phyloP scores from a whole-genome alignment of 768 basidiomycete species.

The Hypholoma fasciculare region DNA sequence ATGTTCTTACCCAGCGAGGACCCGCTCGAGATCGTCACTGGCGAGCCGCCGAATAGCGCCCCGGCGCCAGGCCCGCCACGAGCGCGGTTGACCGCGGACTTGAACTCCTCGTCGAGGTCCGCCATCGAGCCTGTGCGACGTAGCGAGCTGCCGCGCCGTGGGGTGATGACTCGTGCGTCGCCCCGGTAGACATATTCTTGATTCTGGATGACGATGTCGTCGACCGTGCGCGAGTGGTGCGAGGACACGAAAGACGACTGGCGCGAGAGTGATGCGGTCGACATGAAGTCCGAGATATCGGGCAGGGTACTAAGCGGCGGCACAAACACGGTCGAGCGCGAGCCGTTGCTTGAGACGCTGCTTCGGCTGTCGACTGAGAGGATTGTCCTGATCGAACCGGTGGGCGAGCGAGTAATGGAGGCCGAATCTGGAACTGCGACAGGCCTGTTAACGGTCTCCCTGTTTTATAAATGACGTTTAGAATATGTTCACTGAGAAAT shows the following conservation, averaged over 20 bases:
- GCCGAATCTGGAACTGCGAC: conserved; percentile 44
- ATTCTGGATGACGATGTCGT: conserved; percentile 69
- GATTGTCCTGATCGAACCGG: conserved; percentile 69
- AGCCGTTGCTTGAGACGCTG: conserved; percentile 50
- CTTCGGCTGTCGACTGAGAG: conserved; percentile 49
- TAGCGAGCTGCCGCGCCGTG: conserved; percentile 45
- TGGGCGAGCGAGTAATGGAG: conserved; percentile 50
- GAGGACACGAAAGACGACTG: conserved; percentile 45
- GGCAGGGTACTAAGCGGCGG: conserved; percentile 73
- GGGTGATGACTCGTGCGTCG: conserved; percentile 71
- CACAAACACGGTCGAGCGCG: conserved; percentile 74
- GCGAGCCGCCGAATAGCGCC: conserved; percentile 42
- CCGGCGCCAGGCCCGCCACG: conserved; percentile 28
- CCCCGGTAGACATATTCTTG: conserved; percentile 71
- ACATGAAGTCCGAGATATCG: conserved; percentile 64
- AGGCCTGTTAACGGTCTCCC: conserved; percentile 77
- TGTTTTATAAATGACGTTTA: conserved; percentile 26
- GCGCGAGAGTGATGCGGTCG: conserved; percentile 31
- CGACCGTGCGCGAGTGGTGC: conserved; percentile 66
- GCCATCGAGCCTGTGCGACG: conserved; percentile 74
- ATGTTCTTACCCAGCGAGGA: conserved; percentile 46
- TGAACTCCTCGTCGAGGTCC: conserved; percentile 64
- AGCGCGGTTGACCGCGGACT: conserved; percentile 46
- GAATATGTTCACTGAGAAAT: conserved; percentile 6
- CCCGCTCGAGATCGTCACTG: conserved; percentile 74